Base-by-base conservation (phyloP, 805 yeast species). In the Lachancea waltii region DNA sequence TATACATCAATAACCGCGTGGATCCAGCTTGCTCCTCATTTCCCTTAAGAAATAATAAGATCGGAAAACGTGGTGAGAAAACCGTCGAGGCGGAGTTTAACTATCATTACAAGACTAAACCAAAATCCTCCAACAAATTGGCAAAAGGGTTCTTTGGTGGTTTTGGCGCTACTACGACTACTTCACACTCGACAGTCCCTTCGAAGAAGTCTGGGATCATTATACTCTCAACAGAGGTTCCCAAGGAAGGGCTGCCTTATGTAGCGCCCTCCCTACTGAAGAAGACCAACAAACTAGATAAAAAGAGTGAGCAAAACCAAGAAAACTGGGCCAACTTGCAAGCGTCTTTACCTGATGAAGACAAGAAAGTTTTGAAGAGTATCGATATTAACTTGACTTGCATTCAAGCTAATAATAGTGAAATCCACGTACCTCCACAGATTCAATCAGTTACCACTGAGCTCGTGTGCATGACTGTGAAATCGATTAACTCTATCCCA, bases 401-500 rank as follows among this genome's bases (percentile, higher is more conserved):
- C 26, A 42, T 54, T 10, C 61, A 62, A 37, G 57, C 65, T 0
- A 53, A 53, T 36, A 56, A 56, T 27, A 49, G 60, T 40, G 43
- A 43, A 10, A 46, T 53, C 2, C 54, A 48, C 20, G 38, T 38
- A 4, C 63, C 65, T 8, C 67, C 68, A 5, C 52, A 50, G 7
- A 47, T 63, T 21, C 53, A 52, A 16, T 35, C 49, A 7, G 48
- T 64, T 2, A 42, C 56, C 0, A 54, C 63, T 2, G 59, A 55
- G 18, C 46, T 67, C 17, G 26, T 64, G 4, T 60, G 55, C n/a
- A 50, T 64, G 8, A 64, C 65, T 21, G 53, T 52, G 5, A 57
- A 44, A 29, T 64, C 70, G 0, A 56, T 50, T 7, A 46, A 54
- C 17, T 58, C 69, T 1, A 66, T 70, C 29, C 75, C 76, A 13